phyloP scores from a whole-genome alignment of 2,329 filamentous ascomycete species.

The Phyllosticta ampelicida region DNA sequence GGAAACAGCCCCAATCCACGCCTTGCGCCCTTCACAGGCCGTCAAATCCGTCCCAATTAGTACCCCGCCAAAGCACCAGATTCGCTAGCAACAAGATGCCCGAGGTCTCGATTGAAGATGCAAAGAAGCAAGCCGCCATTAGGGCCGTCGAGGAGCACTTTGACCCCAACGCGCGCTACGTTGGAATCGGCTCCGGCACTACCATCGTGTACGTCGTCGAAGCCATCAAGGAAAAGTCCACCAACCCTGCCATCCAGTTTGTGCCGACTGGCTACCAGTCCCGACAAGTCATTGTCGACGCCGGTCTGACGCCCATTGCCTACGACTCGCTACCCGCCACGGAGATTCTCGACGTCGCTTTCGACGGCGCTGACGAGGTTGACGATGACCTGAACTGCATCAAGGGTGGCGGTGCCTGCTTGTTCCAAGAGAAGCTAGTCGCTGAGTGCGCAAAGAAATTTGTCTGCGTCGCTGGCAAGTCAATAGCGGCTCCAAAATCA shows the following conservation, averaged over 20 bases:
- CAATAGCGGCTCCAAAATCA: neutral
- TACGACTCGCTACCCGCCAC: slow-evolving; percentile 62
- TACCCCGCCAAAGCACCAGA: neutral
- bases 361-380: slow-evolving; percentile 95
- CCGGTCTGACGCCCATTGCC: slow-evolving; percentile 64
- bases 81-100: slow-evolving; percentile 3
- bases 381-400: slow-evolving; percentile 93
- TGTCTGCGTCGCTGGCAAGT: slow-evolving; percentile 69
- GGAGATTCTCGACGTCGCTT: slow-evolving; percentile 70
- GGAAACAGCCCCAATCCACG: neutral
- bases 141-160: slow-evolving; percentile 65
- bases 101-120: slow-evolving; percentile 47
- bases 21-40: neutral
- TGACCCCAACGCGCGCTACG: slow-evolving; percentile 47
- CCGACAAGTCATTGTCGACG: slow-evolving; percentile 70
- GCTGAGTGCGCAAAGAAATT: slow-evolving; percentile 76
- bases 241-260: slow-evolving; percentile 57
- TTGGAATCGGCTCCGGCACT: slow-evolving; percentile 73
- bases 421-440: slow-evolving; percentile 96
- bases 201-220: slow-evolving; percentile 80
- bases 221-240: slow-evolving; percentile 47
- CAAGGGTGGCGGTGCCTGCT: slow-evolving; percentile 93
- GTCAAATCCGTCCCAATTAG: neutral
- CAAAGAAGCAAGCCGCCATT: slow-evolving; percentile 65
- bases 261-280: slow-evolving; percentile 89